These are phyloP conservation scores for Angophora floribunda DNA, from an alignment of 345 rosid genomes.

Conservation along the genomic window DNA sequence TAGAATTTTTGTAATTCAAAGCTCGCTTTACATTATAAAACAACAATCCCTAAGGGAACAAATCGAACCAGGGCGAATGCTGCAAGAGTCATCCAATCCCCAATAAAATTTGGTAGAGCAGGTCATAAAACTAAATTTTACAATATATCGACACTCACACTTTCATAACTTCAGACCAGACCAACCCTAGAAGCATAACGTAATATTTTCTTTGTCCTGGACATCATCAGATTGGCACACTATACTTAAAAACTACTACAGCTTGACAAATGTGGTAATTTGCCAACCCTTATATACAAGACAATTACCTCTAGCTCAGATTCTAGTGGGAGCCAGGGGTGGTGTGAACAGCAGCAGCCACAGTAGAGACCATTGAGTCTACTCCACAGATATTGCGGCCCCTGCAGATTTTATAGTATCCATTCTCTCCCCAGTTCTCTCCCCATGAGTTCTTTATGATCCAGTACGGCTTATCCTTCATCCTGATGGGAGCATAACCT, in stretches of 20 bases:
- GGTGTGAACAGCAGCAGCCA: conserved; percentile 51
- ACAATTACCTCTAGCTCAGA: not conserved
- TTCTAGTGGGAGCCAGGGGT: not conserved
- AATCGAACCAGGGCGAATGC: not conserved
- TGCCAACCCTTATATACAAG: not conserved
- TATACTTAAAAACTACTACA: not conserved
- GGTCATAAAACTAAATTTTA: not conserved
- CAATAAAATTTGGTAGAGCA: not conserved
- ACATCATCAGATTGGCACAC: not conserved
- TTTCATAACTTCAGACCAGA: not conserved
- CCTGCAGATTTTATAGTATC: conserved; percentile 79
- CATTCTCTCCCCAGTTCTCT: conserved; percentile 79
- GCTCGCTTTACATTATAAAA: not conserved
- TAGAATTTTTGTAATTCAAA: not conserved
- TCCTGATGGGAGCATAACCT: conserved; percentile 66
- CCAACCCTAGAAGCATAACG: not conserved
- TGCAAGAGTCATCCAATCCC: not conserved
- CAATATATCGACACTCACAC: not conserved
- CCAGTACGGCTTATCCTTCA: conserved; percentile 96
- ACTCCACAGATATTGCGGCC: conserved; percentile 87
- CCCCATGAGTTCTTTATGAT: conserved; percentile 96
- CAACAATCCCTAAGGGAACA: not conserved
- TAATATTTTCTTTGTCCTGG: not conserved
- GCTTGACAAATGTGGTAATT: not conserved
- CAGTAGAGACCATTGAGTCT: conserved; percentile 86